Base-by-base conservation (phyloP, 371 early-diverging fungal genomes). In the Rhizopus delemar region DNA sequence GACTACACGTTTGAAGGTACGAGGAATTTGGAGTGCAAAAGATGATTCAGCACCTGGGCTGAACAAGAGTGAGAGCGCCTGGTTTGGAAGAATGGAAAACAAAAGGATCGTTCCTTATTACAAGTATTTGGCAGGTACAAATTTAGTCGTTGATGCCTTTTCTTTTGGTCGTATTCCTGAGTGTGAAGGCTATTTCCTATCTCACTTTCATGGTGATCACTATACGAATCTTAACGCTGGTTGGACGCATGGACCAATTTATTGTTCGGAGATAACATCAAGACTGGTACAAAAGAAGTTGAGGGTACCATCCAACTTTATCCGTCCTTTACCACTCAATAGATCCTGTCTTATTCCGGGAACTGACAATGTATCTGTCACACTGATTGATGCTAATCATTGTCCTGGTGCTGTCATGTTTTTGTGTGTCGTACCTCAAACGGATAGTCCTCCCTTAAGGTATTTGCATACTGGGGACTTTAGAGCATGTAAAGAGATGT, bases 391-490 rank as follows among this genome's bases (percentile, higher is more conserved):
- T 53, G 95, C 95, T 5, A 93, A 94, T 63, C 96, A 95, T 66
- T 98, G 96, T 66, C 97, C 97, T 1, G 97, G 96, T 15, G 86
- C 96, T 0, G 94, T 84, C 0, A 59, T 97, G 4, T 83, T 96
- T 59, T 69, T 93, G 50, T 95, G 95, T 60, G 52, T 29, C 0
- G 56, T 55, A 3, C 85, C 57, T 8, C 38, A 54, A n/a, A 22
- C 81, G 0, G 41, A 32, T 0, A 39, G 22, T 15, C 51, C 43
- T 13, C n/a, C 29, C n/a, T 41, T 56, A 49, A 70, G 80, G 50
- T 75, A 79, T 56, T 81, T 95, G 12, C 95, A 96, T 65, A 92
- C 93, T 0, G 96, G 96, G 12, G 95, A 95, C 56, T 94, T 95
- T 70, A 74, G 96, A 9, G 92, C 91, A 4, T 55, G 64, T 5